These are phyloP conservation scores for Dichomitus squalens DNA, from an alignment of 1,284 basidiomycete genomes.

Conservation along the genomic window DNA sequence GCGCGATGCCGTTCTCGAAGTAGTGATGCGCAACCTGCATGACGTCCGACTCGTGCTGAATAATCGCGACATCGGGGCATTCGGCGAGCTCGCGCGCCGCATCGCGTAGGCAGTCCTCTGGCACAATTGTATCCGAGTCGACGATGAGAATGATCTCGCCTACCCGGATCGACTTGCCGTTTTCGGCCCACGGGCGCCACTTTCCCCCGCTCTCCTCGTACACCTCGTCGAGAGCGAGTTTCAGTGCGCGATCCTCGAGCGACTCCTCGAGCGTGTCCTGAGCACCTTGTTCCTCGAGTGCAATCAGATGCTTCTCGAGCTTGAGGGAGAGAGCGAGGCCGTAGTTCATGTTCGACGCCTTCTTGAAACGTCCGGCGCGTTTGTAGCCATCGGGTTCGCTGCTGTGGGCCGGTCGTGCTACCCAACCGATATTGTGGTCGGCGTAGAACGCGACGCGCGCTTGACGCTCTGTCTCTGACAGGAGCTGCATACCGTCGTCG, in stretches of 20 bases:
- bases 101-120: constrained; percentile 85
- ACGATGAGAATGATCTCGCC: constrained; percentile 74
- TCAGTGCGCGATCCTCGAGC: constrained; percentile 65
- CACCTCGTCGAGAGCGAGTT: constrained; percentile 68
- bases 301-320: constrained; percentile 50
- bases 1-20: constrained; percentile 85
- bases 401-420: constrained; percentile 54
- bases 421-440: constrained; percentile 56
- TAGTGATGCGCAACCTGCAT: constrained; percentile 88
- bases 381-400: constrained; percentile 46
- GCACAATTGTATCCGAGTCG: constrained; percentile 86
- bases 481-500: constrained; percentile 65
- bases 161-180: constrained; percentile 60
- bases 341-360: constrained; percentile 64
- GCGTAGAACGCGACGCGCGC: constrained; percentile 50
- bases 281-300: constrained; percentile 44
- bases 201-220: constrained; percentile 55
- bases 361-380: constrained; percentile 63
- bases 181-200: constrained; percentile 68
- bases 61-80: constrained; percentile 79
- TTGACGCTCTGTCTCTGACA: constrained; percentile 38
- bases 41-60: constrained; percentile 84
- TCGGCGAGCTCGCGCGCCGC: constrained; percentile 80
- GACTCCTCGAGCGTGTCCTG: constrained; percentile 32
- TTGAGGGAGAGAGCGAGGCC: constrained; percentile 51